Base-by-base conservation (phyloP, 2,329 filamentous ascomycete genomes). In the Penicillium rolfsii region DNA sequence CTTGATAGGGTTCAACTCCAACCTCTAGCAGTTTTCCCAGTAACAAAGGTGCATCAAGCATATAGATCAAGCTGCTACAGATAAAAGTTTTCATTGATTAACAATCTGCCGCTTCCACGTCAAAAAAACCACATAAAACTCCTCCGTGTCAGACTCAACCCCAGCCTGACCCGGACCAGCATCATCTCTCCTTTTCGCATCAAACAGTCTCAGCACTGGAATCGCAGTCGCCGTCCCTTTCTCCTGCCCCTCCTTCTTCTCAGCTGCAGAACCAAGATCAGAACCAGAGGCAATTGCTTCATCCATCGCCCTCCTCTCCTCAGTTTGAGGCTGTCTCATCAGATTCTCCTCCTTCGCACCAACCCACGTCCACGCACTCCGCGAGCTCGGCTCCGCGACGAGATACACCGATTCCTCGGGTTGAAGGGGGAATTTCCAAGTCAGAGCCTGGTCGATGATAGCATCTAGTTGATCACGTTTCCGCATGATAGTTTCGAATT, bases 101-200 rank as follows among this genome's bases (percentile, higher is more conserved):
- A 28, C 50, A 16, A 11, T 14, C 14, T 53, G 33, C 16, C 11
- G n/a, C 35, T 53, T 53, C 50, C 50, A 53, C 9, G 50, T 53
- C 50, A 53, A 26, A 53, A 53, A 40, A 2, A 53, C 36, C 24
- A 53, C 50, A 40, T 53, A 53, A 41, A 38, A 53, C 35, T 53
- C 35, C 35, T 53, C 50, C 50, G 9, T 41, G 3, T 28, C 19
- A 38, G 11, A n/a, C 3, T 24, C 22, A 8, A 12, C 5, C 50
- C 14, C 50, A 30, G 14, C 9, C 22, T 40, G 35, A 30, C 45
- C 45, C 16, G 7, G 9, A 2, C 14, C 26, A 9, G 24, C 12
- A 48, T 6, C 22, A 46, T 2, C 38, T 11, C 45, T 24, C 14
- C 14, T 14, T 3, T 28, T 2, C 12, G 24, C 12, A 36, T 8